Base-by-base conservation (phyloP, 805 yeast species). In the Barnettozyma wickerhamii region DNA sequence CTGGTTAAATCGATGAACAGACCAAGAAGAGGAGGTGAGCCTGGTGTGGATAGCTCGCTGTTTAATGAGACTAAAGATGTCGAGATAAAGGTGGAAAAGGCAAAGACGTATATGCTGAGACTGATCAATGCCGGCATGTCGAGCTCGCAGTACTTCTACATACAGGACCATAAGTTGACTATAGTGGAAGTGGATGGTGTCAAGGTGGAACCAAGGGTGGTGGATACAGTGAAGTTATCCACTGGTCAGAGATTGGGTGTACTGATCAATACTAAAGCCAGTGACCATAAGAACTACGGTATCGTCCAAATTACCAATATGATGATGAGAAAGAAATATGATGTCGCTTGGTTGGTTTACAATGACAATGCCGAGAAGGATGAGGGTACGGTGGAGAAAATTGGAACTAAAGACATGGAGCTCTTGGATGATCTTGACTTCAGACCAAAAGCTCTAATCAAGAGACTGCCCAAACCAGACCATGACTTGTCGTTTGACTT, bases 191-290 rank as follows among this genome's bases (percentile, higher is more conserved):
- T 74, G 27, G 85, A 79, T 52, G 84, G 85, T 21, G 68, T 76
- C 10, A 59, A 68, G 36, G 75, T 78, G 3, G 70, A 74, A 41
- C 78, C 78, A 14, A 61, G 59, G 43, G 65, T 62, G 28, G 69
- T 74, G 2, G 71, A 68, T 14, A 65, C 77, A 28, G 42, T 78
- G n/a, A 66, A 69, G 43, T 42, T 78, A 23, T 77, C 89, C 0
- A 88, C 82, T 6, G 95, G 91, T 3, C 95, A 88, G 63, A 68
- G 96, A 51, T 77, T 79, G 55, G 74, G 86, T 10, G 78, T 84
- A 1, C 58, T 84, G 37, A 53, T 86, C 19, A 71, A 65, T 26
- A 71, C 87, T 47, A 59, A 51, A 57, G 63, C 33, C 61, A 68
- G 76, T 7, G 63, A 69, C 48, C 54, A 21, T 45, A 45, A 18